Base-by-base conservation (phyloP, 1,284 basidiomycete species). In the Ustilago vetiveriae region DNA sequence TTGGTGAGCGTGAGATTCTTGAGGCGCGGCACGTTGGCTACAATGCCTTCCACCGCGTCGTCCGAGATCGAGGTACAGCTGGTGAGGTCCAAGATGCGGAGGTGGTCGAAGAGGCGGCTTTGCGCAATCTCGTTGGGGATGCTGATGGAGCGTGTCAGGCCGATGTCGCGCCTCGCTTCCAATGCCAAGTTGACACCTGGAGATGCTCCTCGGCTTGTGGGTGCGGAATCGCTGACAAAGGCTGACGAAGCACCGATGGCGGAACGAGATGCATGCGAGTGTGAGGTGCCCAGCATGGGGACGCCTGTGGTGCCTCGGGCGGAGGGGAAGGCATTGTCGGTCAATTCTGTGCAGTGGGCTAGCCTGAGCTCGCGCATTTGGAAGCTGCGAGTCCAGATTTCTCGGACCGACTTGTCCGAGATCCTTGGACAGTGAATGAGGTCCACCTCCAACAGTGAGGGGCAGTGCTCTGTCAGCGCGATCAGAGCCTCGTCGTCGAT, bases 1-100 rank as follows among this genome's bases (percentile, higher is more conserved):
- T 98, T 98, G 48, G 94, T 92, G 39, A 99, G 84, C 24, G 94
- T 92, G 36, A 99, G 85, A 75, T 91, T 94, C 69, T 96, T 89
- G 72, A 99, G 90, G 81, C 91, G 91, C 7, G 93, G 92, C 21
- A 93, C 91, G 75, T 91, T 90, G 24, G 88, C 86, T 55, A 97
- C 87, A 77, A 98, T 90, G 50, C 93, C 92, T 69, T 94, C 92
- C 32, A 99, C 85, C 3, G 92, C 90, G 55, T 90, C 88, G 83
- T 99, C 96, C 13, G 91, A 92, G 51, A 98, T 84, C 22, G 86
- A 86, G 1, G 87, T 84, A 80, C 94, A 96, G 3, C 88, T 90
- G 3, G 94, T 97, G 43, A 99, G 64, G 40, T 82, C 80, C 23
- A 82, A 49, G 32, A 82, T 78, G 26, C 80, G 70, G 22, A 82